Conservation (phyloP, 2,329 filamentous ascomycete genomes). For the Ophiocordyceps sinensis region DNA sequence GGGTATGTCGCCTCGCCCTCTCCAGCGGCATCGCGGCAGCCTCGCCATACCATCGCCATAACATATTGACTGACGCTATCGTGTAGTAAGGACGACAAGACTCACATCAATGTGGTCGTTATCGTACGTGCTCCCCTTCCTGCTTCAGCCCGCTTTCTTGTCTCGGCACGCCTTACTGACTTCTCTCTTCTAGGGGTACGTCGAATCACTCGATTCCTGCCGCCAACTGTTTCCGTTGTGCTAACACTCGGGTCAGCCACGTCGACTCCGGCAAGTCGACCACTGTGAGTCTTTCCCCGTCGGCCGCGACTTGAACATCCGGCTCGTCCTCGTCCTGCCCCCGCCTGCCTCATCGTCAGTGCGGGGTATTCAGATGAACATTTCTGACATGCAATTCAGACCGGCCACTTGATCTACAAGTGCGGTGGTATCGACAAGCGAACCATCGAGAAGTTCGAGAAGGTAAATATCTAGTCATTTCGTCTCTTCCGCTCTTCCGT, state of each 20-base stretch:
- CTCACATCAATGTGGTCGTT: slow-evolving; percentile 95
- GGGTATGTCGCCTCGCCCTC: slow-evolving; percentile 10
- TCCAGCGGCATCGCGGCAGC: not conserved
- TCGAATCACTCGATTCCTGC: not conserved
- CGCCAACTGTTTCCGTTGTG: slow-evolving; percentile 15
- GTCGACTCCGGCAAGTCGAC: slow-evolving; percentile 99
- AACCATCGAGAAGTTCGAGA: slow-evolving; percentile 99
- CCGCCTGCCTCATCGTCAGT: slow-evolving; percentile 4
- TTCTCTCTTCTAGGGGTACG: slow-evolving; percentile 12
- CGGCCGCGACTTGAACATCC: slow-evolving; percentile 1
- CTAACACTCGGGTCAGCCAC: slow-evolving; percentile 43
- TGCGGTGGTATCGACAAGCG: slow-evolving; percentile 99
- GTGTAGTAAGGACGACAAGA: slow-evolving; percentile 83
- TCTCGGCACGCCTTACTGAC: slow-evolving; percentile 6
- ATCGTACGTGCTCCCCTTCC: slow-evolving; percentile 40
- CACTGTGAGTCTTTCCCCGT: slow-evolving; percentile 51
- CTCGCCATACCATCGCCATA: not conserved
- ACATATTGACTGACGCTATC: slow-evolving; percentile 1
- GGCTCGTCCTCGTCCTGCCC: slow-evolving; percentile 2
- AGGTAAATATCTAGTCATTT: slow-evolving; percentile 45
- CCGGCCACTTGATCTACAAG: slow-evolving; percentile 98
- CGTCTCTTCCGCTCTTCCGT: too few species aligned
- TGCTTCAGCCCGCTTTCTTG: not conserved
- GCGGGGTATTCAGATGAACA: slow-evolving; percentile 1
- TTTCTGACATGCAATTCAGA: slow-evolving; percentile 25